Base-by-base conservation (phyloP, 345 rosid species). In the Raphanus sativus region DNA sequence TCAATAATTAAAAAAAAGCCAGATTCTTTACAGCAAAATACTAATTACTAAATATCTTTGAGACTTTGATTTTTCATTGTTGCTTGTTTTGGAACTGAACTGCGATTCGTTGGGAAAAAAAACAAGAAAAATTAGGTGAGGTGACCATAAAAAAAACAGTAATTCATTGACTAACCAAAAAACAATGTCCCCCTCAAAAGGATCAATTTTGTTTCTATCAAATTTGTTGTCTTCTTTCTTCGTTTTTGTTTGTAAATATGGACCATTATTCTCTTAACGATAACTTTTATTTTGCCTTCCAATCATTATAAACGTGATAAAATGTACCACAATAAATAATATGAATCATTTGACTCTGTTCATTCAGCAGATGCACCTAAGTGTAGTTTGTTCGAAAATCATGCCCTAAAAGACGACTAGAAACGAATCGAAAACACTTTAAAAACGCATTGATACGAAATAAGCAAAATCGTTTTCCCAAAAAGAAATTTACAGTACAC, bases 291-390 rank as follows among this genome's bases (percentile, higher is more conserved):
- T 61, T 17, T 30, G 25, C 28, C 60, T 42, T 9, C 4, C 4
- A 45, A 32, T 69, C 74, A 69, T 69, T 61, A 25, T 21, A n/a
- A 68, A 68, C 62, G 74, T 68, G 61, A 60, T 8, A 58, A 32
- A 29, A 58, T 55, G 30, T 38, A 55, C 15, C n/a, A 34, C 56
- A 65, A 68, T n/a, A 67, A 42, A 60, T 68, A 60, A 60, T 48
- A 30, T 68, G 69, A 62, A 76, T 62, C 73, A 33, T 68, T 75
- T 76, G 30, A 69, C 55, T 68, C 33, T 67, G 30, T 28, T 58
- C 58, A 58, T 29, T 66, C 59, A 12, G 28, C 34, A 36, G 38
- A 61, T 8, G 10, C 59, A 72, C 2, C 11, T n/a, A 40, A 63
- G 12, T 17, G n/a, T 61, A 24, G 25, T 76, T 59, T 48, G 45